Conservation (phyloP, 345 rosid genomes). For the Citrus australasica region DNA sequence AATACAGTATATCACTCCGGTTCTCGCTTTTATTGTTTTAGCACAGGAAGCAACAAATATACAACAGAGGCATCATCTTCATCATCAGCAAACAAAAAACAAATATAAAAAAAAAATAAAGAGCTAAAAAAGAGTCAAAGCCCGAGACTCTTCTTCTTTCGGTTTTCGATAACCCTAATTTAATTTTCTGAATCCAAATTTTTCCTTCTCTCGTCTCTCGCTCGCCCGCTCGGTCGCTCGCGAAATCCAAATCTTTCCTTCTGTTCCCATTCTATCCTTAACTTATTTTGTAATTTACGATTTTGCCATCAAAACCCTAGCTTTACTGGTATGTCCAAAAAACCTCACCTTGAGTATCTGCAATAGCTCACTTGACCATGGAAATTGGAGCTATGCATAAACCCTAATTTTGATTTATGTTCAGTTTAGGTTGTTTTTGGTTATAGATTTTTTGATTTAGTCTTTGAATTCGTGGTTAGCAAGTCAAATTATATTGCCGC, state of each 20-base stretch:
- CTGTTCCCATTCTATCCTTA: constrained; percentile 5
- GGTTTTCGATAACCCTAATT: constrained; percentile 7
- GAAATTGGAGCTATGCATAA: constrained; percentile 10
- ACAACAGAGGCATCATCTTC: constrained; percentile 21
- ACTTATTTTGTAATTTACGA: constrained; percentile 19
- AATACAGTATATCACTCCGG: constrained; percentile 13
- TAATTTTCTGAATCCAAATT: constrained; percentile 13
- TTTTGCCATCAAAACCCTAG: constrained; percentile 58
- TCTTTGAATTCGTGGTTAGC: not conserved
- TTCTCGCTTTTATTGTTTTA: constrained; percentile 9
- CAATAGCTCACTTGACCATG: constrained; percentile 7
- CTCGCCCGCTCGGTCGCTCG: not conserved
- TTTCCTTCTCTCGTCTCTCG: constrained; percentile 7
- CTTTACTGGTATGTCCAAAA: constrained; percentile 8
- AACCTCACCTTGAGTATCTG: constrained; percentile 4
- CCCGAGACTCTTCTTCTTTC: constrained; percentile 30
- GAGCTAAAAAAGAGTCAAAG: constrained; percentile 42
- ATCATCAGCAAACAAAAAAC: constrained; percentile 16
- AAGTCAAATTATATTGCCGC: not conserved
- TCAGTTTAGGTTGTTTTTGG: constrained; percentile 4
- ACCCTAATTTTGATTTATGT: constrained; percentile 43
- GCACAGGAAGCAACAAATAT: constrained; percentile 10
- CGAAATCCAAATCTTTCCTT: constrained; percentile 4
- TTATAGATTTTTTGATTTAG: constrained; percentile 14
- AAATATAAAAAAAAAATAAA: no score